phyloP scores from a whole-genome alignment of 192 early-diverging fungal genomes.

The Kappamyces sp. region DNA sequence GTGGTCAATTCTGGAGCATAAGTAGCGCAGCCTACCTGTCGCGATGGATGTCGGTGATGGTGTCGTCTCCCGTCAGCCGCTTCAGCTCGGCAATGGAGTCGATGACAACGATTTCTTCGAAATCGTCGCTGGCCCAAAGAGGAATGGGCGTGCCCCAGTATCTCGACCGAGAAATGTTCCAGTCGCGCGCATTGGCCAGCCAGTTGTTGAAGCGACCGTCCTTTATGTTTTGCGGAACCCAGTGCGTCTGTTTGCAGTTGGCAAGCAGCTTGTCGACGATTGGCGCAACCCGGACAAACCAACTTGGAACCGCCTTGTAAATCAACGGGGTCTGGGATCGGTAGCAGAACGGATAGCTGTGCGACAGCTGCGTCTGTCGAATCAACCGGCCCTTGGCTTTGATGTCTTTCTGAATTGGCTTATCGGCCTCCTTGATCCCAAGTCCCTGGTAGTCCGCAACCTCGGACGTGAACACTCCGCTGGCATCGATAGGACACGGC shows the following conservation, averaged over 20 bases:
- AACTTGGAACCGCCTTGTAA: conserved; percentile 93
- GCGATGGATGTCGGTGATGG: conserved; percentile 90
- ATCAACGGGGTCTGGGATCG: conserved; percentile 90
- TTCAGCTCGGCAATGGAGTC: conserved; percentile 88
- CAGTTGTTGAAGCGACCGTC: conserved; percentile 98
- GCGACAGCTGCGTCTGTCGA: conserved; percentile 82
- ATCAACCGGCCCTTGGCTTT: conserved; percentile 79
- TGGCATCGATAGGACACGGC: conserved; percentile 86
- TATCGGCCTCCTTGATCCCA: conserved; percentile 97
- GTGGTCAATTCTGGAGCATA: conserved; percentile 64
- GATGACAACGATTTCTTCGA: conserved; percentile 80
- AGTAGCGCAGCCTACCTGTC: conserved; percentile 48
- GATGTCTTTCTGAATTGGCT: conserved; percentile 86
- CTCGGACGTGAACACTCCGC: conserved; percentile 71
- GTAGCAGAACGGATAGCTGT: conserved; percentile 98
- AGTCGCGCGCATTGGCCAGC: conserved; percentile 92
- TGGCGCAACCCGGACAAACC: conserved; percentile 91
- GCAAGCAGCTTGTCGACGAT: conserved; percentile 77
- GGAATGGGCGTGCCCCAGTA: conserved; percentile 99
- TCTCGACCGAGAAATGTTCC: conserved; percentile 95
- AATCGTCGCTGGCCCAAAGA: conserved; percentile 93
- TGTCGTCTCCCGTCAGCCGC: conserved; percentile 71
- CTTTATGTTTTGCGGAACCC: conserved; percentile 95
- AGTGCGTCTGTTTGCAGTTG: conserved; percentile 83
- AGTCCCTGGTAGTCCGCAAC: conserved; percentile 74